A percentile compares a stretch with the other conserved stretches of the same genome.
These are phyloP conservation scores for Sutorius eximius DNA, from an alignment of 1,284 basidiomycete genomes.

Conservation along the genomic window DNA sequence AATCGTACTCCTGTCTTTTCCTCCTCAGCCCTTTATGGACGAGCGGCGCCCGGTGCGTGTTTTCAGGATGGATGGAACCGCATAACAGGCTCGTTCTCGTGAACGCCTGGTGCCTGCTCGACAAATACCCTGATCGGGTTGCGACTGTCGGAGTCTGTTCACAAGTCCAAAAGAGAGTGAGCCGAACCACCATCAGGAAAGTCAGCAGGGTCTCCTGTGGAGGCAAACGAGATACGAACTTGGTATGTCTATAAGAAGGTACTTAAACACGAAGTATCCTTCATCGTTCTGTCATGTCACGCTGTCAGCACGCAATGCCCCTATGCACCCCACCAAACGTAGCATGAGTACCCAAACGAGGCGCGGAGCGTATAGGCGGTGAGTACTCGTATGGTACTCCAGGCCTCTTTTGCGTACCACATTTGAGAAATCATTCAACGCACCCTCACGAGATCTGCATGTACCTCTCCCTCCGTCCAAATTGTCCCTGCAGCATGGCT, in stretches of 20 bases:
- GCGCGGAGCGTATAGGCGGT: slow-evolving; percentile 1
- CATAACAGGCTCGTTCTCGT: slow-evolving; percentile 70
- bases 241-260: slow-evolving; percentile 76
- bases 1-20: slow-evolving; percentile 7
- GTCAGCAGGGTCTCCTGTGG: slow-evolving; percentile 5
- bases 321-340: slow-evolving; percentile 4
- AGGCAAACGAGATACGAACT: slow-evolving; percentile 47
- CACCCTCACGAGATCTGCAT: slow-evolving; percentile 74
- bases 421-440: slow-evolving; percentile 24
- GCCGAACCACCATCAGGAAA: neutral
- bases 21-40: slow-evolving; percentile 11
- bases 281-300: slow-evolving; percentile 56
- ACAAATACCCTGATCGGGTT: slow-evolving; percentile 71
- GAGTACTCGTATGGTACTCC: slow-evolving; percentile 2
- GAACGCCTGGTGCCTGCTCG: slow-evolving; percentile 61
- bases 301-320: slow-evolving; percentile 10
- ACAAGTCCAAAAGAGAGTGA: slow-evolving; percentile 6
- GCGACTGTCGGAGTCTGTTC: slow-evolving; percentile 58
- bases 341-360: neutral
- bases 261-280: slow-evolving; percentile 76
- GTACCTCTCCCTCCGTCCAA: slow-evolving; percentile 77
- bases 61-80: slow-evolving; percentile 53
- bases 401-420: neutral
- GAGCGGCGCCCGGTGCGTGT: slow-evolving; percentile 8
- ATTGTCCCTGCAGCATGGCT: slow-evolving; percentile 37